phyloP scores from a whole-genome alignment of 1,284 basidiomycete species.

The Tilletia setariae region DNA sequence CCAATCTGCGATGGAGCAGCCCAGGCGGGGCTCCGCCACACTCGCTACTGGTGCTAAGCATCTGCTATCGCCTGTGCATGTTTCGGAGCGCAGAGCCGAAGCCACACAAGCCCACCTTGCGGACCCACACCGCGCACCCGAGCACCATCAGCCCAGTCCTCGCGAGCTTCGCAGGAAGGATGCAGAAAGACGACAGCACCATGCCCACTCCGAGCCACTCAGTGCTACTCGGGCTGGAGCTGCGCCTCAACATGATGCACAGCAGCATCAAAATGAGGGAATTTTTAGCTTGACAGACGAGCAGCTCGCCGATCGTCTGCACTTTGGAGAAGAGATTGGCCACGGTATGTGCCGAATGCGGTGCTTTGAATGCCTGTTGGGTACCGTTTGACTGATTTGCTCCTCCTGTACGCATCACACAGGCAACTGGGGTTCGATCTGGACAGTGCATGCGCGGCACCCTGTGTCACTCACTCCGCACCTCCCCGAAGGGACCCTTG shows the following conservation, averaged over 20 bases:
- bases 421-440: conserved; percentile 37
- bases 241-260: neutral
- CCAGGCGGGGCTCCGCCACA: neutral
- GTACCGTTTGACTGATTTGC: neutral
- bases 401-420: neutral
- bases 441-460: conserved; percentile 13
- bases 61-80: neutral
- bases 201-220: neutral
- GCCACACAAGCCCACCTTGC: too few relatives aligned
- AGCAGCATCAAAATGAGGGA: conserved; percentile 17
- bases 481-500: conserved; percentile 20
- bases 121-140: neutral
- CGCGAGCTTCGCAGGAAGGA: neutral
- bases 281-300: conserved; percentile 33
- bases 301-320: conserved; percentile 30
- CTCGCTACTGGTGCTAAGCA: neutral
- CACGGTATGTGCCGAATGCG: conserved; percentile 14
- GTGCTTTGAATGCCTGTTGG: too few relatives aligned
- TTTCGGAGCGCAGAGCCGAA: neutral
- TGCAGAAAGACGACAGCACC: neutral
- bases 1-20: neutral
- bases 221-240: too few relatives aligned
- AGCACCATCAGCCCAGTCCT: neutral
- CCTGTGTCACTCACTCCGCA: neutral
- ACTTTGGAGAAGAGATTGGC: conserved; percentile 36